phyloP scores from a whole-genome alignment of 1,139 yeast genomes.

The Pichia sp. region DNA sequence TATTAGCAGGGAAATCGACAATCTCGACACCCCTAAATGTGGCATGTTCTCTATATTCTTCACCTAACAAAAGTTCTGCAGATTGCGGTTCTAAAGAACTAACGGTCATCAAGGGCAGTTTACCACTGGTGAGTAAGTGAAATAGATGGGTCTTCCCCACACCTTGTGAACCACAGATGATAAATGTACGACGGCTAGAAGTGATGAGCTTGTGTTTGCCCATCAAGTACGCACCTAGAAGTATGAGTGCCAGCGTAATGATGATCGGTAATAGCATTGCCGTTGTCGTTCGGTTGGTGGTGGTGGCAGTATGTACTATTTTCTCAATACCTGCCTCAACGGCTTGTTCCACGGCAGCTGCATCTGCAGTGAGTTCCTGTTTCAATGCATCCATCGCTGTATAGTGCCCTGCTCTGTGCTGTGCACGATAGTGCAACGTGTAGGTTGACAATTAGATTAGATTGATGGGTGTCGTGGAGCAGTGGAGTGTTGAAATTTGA shows the following conservation, averaged over 20 bases:
- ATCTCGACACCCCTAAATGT: constrained; percentile 34
- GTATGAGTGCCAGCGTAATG: constrained; percentile 18
- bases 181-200: constrained; percentile 38
- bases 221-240: constrained; percentile 19
- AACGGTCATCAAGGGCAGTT: constrained; percentile 32
- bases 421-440: too few species aligned
- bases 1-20: constrained; percentile 83
- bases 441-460: too few species aligned
- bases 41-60: constrained; percentile 22
- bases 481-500: too few species aligned
- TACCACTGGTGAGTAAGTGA: constrained; percentile 27
- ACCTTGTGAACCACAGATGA: constrained; percentile 65
- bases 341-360: neutral
- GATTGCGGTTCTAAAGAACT: constrained; percentile 40
- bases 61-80: constrained; percentile 26
- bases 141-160: constrained; percentile 75
- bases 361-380: neutral
- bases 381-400: too few species aligned
- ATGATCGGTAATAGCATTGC: constrained; percentile 15
- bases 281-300: too few species aligned
- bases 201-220: constrained; percentile 25
- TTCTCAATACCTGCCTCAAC: constrained; percentile 3
- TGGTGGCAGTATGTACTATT: neutral
- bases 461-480: too few species aligned
- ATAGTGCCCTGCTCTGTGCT: too few species aligned